phyloP scores from a whole-genome alignment of 1,284 basidiomycete species.

The Rhodotorula sp. region DNA sequence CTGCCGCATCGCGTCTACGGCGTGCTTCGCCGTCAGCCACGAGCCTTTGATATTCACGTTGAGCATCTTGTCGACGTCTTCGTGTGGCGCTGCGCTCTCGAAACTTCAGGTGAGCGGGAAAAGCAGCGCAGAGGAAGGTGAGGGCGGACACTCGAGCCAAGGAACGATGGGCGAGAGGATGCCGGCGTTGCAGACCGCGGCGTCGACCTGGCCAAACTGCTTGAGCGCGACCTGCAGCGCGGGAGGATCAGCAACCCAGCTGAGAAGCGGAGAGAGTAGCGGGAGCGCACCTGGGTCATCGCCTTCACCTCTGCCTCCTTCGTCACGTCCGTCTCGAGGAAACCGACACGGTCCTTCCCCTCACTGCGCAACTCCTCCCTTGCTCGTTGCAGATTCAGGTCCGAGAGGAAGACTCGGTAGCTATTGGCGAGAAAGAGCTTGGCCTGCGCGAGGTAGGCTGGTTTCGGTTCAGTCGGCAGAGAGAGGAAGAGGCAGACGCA shows the following conservation, averaged over 20 bases:
- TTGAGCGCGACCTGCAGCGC: slow-evolving; percentile 2
- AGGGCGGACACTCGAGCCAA: slow-evolving; percentile 11
- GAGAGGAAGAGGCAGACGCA: background rate
- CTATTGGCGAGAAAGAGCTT: slow-evolving; percentile 16
- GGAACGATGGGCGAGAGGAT: slow-evolving; percentile 5
- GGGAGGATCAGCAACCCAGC: background rate
- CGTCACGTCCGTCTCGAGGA: slow-evolving; percentile 20
- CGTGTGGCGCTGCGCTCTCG: background rate
- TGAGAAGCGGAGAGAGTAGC: background rate
- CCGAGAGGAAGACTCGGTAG: slow-evolving; percentile 9
- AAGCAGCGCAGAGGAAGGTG: background rate
- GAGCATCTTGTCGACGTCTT: slow-evolving; percentile 5
- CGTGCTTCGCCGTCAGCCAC: slow-evolving; percentile 16
- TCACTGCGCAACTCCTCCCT: background rate
- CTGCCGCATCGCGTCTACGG: slow-evolving; percentile 11
- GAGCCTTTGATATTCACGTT: slow-evolving; percentile 12
- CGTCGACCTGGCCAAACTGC: slow-evolving; percentile 18
- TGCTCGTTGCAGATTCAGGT: slow-evolving; percentile 1
- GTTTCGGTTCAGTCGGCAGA: background rate
- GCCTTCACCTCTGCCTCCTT: slow-evolving; percentile 4
- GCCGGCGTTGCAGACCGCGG: slow-evolving; percentile 18
- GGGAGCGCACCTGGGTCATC: background rate
- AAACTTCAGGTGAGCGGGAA: no score
- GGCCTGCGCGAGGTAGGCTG: background rate
- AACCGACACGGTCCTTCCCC: background rate